Percentiles rank a stretch among this genome's conserved stretches.
These are phyloP conservation scores for Tillandsia leiboldiana DNA, from an alignment of 176 grass and related monocot species.

Conservation along the genomic window DNA sequence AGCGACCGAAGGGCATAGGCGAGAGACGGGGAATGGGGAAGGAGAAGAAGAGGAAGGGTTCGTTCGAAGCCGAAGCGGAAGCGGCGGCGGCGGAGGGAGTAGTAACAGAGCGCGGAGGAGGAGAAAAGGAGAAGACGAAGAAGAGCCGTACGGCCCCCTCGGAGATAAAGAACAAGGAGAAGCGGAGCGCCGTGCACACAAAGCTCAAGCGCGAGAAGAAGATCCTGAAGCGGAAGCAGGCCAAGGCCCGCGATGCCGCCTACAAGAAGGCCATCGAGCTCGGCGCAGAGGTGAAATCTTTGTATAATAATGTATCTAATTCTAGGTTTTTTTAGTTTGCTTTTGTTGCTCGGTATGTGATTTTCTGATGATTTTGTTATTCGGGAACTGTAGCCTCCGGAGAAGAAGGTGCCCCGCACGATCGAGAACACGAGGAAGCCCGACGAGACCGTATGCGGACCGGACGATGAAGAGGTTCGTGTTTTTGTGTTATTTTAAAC, in stretches of 20 bases:
- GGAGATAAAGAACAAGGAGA: conserved; percentile 95
- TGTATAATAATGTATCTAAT: too few species aligned
- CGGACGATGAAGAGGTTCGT: conserved; percentile 76
- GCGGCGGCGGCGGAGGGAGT: too few species aligned
- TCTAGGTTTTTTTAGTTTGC: too few species aligned
- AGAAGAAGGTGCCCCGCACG: conserved; percentile 53
- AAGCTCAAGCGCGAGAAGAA: too few species aligned
- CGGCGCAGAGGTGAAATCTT: too few species aligned
- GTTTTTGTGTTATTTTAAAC: neutral
- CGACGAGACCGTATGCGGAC: conserved; percentile 69
- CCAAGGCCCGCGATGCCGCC: too few species aligned
- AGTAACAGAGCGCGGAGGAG: conserved; percentile 18
- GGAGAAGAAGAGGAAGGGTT: conserved; percentile 34
- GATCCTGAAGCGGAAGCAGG: too few species aligned
- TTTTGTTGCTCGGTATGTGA: too few species aligned
- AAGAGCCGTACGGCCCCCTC: conserved; percentile 33
- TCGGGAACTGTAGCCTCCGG: conserved; percentile 50
- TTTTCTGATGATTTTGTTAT: too few species aligned
- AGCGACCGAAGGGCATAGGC: too few species aligned
- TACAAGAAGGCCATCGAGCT: too few species aligned
- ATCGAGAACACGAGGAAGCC: conserved; percentile 88
- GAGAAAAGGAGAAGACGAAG: conserved; percentile 38
- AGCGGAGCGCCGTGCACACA: too few species aligned
- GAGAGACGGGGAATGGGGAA: conserved; percentile 16
- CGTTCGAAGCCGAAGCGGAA: conserved; percentile 6